These are phyloP conservation scores for Stropharia rugosoannulata DNA, from an alignment of 768 basidiomycete genomes.

Conservation along the genomic window DNA sequence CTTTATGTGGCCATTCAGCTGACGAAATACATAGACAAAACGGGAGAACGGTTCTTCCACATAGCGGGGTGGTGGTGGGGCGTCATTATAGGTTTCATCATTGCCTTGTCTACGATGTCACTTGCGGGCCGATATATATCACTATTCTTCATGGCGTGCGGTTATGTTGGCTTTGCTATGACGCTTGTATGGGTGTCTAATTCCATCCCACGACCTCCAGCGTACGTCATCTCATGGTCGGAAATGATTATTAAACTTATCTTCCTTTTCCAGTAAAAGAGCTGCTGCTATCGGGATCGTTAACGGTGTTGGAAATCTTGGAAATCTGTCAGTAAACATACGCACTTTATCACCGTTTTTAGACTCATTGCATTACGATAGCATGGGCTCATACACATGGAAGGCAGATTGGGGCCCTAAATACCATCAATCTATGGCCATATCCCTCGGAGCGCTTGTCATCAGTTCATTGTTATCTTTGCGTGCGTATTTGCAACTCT, in stretches of 20 bases:
- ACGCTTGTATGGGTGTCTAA: slow-evolving; percentile 66
- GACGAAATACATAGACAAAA: slow-evolving; percentile 36
- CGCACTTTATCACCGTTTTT: not conserved
- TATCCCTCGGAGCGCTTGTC: slow-evolving; percentile 36
- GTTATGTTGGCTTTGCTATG: slow-evolving; percentile 42
- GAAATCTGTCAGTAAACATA: slow-evolving; percentile 43
- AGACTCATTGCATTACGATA: slow-evolving; percentile 17
- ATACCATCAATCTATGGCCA: slow-evolving; percentile 63
- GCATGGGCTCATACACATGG: slow-evolving; percentile 65
- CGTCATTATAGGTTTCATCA: slow-evolving; percentile 59
- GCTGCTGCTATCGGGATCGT: slow-evolving; percentile 63
- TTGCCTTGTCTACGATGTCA: slow-evolving; percentile 51
- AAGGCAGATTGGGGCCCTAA: slow-evolving; percentile 58
- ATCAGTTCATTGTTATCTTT: slow-evolving; percentile 31
- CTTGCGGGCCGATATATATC: slow-evolving; percentile 58
- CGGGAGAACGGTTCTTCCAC: slow-evolving; percentile 69
- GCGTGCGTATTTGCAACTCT: slow-evolving; percentile 18
- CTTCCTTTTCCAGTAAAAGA: slow-evolving; percentile 33
- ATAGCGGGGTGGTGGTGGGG: slow-evolving; percentile 57
- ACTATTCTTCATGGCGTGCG: slow-evolving; percentile 63
- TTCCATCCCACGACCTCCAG: slow-evolving; percentile 56
- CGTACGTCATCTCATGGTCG: slow-evolving; percentile 10
- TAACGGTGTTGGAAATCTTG: slow-evolving; percentile 56
- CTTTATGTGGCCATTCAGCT: no score
- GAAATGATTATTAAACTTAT: not conserved